Evolutionary conservation across 768 basidiomycete species (phyloP), one percentile per base, ranked within the genome.

Genomic region (Mycena sanguinolenta): DNA sequence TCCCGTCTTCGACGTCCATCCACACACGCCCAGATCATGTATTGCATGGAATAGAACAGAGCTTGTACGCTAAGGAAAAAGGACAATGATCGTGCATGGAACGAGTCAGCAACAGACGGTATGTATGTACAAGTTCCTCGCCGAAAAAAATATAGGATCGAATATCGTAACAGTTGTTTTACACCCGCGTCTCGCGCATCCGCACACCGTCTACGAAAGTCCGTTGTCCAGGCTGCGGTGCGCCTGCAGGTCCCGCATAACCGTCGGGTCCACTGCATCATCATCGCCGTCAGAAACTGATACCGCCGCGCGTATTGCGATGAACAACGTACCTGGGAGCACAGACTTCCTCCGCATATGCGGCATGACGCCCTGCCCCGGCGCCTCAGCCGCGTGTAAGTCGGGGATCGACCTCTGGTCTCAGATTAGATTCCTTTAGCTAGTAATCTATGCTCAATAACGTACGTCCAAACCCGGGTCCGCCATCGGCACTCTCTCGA

Each of bases 261-360:
- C 95, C 55, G 90, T 90, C 2, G 96, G 95, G 81, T 97, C 96
- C 77, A 97, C 94, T 94, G 80, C 53, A 69, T 58, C 62, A 64
- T n/a, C 42, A 58, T 60, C 64, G 54, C 62, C 4, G 27, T 52
- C 55, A 74, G 70, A 61, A 75, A 73, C 57, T 50, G 32, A 52
- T 66, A 39, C 32, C 42, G 23, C 28, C 25, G 21, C 21, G 13
- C 32, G 32, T 34, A 19, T 17, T 3, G n/a, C n/a, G n/a, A n/a
- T n/a, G 21, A n/a, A n/a, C 16, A 39, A 81, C 82, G 77, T 79
- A 95, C 95, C 92, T 83, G 96, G 97, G 70, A 98, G 86, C 55
- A 97, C 96, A 76, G 95, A 97, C 86, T 96, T 98, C 80, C 97
- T 89, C 75, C 97, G 91, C 38, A 97, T 90, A 82, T 99, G 97